Base-by-base conservation (phyloP, 805 yeast genomes). In the Candida sonorensis region DNA sequence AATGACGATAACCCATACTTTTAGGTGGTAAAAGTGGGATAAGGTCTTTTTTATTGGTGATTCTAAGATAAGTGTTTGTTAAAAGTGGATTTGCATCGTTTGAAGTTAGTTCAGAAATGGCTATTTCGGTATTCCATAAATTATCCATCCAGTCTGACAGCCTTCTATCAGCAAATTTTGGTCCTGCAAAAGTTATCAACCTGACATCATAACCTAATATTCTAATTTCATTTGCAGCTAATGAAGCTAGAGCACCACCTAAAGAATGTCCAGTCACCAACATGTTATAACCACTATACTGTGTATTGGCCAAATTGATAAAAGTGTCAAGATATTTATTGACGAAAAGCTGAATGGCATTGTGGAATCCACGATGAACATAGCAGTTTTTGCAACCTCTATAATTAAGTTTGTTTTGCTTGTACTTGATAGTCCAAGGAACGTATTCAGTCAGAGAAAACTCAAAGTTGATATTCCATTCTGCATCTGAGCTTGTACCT, bases 311-410 rank as follows among this genome's bases (percentile, higher is more conserved):
- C n/a, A n/a, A n/a, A n/a, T n/a, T n/a, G n/a, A n/a, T n/a, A n/a
- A n/a, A n/a, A n/a, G n/a, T n/a, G n/a, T n/a, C n/a, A n/a, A n/a
- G n/a, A n/a, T 69, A 59, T 9, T 54, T 44, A 2, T 48, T 55
- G 29, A 66, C 59, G 37, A 73, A 64, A 10, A 59, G 60, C 32
- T 58, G 53, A 25, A 70, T 53, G 13, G 73, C 69, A 12, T 60
- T 48, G 31, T 68, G 65, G 47, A 81, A 77, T 0, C 94, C 94
- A 32, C 66, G 54, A 57, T 83, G 94, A 10, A 78, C 75, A 15
- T 45, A 52, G 49, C 88, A 80, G 10, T 57, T 62, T 10, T 52
- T 46, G 53, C 88, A 80, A 7, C 29, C 11, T 10, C 11, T 36
- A 36, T 21, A 50, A 29, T 36, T 31, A 34, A 27, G 7, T n/a